These are phyloP conservation scores for Tricholomella constricta DNA, from an alignment of 768 basidiomycete genomes.

Conservation along the genomic window DNA sequence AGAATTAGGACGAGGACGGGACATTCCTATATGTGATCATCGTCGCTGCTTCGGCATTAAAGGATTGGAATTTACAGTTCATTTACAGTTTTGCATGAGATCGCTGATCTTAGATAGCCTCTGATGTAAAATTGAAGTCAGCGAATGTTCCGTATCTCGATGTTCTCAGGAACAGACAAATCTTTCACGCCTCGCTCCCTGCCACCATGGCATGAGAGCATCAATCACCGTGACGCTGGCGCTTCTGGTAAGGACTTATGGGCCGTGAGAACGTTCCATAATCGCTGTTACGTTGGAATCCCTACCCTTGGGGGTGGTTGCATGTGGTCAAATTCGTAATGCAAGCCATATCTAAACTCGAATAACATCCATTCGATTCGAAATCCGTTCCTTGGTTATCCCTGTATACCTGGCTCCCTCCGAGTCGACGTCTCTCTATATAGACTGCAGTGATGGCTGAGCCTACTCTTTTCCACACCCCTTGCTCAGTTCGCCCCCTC, in stretches of 20 bases:
- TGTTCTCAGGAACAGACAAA: constrained; percentile 25
- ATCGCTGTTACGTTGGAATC: constrained; percentile 41
- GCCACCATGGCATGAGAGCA: constrained; percentile 40
- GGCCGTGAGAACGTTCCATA: constrained; percentile 38
- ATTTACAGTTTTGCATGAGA: constrained; percentile 37
- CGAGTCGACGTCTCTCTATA: constrained; percentile 21
- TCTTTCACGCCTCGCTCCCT: constrained; percentile 39
- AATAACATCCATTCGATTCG: constrained; percentile 51
- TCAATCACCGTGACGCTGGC: constrained; percentile 20
- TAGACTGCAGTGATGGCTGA: constrained; percentile 21
- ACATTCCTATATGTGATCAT: constrained; percentile 1
- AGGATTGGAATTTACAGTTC: constrained; percentile 34
- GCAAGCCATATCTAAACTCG: constrained; percentile 46
- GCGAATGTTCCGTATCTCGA: constrained; percentile 27
- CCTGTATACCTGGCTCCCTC: constrained; percentile 22
- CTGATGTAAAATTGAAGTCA: constrained; percentile 37
- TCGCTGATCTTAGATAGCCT: constrained; percentile 43
- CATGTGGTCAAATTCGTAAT: constrained; percentile 56
- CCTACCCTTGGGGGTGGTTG: constrained; percentile 37
- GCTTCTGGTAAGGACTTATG: constrained; percentile 31
- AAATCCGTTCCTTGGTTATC: constrained; percentile 38
- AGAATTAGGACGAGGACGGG: neutral
- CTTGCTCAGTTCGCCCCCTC: constrained; percentile 14
- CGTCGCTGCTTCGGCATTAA: constrained; percentile 17
- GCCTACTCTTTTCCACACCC: constrained; percentile 21